Evolutionary conservation across 2,329 filamentous ascomycete species (phyloP), one percentile per base, ranked within the genome.

Genomic region (Drechmeria coniospora): DNA sequence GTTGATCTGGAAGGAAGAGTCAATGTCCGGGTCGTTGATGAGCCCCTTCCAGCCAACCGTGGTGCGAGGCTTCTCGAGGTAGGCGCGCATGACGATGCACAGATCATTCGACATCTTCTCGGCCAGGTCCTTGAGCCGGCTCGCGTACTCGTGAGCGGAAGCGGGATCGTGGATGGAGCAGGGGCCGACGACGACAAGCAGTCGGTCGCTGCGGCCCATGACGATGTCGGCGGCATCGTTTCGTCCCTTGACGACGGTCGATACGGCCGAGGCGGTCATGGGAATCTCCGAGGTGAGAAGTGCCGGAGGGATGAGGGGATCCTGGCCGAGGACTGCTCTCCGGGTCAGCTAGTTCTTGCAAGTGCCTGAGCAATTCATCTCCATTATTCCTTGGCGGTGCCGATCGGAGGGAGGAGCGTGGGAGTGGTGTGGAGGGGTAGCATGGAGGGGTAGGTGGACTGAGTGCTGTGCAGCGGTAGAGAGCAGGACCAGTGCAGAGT

Each of bases 21-120:
- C 83, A 52, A 98, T 93, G 47, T 95, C 86, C 3, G 90, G 90
- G 55, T 98, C 90, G 59, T 98, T 98, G 68, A 98, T 94, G 54
- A 98, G 67, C 28, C 90, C 90, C 63, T 98, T 98, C 90, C 90
- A 98, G 50, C 90, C 90, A 27, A 98, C 86, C 1, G 90, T 98
- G 27, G 90, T 98, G 35, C 90, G 78, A 23, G 90, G 90, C 68
- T 98, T 98, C 67, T 98, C 90, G 28, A 98, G 78, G 69, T 98
- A 98, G 49, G 86, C 84, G 44, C 90, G 82, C 90, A 98, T 98
- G 47, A 98, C 76, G 52, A 98, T 80, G 53, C 76, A 76, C 25
- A 98, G 68, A 51, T 95, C 86, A 43, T 74, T 65, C 35, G 75
- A 73, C 36, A 94, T 75, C 64, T 79, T 82, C 38, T 79, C 71